Base-by-base conservation (phyloP, 2,329 filamentous ascomycete genomes). In the Colletotrichum spaethianum region DNA sequence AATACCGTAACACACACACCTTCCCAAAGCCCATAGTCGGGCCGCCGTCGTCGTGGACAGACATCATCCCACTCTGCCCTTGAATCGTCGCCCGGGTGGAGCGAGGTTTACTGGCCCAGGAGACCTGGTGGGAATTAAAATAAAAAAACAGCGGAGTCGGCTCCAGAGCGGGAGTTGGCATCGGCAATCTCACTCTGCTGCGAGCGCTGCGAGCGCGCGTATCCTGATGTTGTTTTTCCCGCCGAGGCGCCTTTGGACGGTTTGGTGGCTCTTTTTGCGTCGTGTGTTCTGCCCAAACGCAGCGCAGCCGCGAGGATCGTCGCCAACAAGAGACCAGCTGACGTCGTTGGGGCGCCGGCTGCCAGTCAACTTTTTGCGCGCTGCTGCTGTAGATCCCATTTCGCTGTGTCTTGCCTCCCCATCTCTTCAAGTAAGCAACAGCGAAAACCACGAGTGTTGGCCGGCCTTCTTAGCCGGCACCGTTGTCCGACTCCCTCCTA, bases 101-200 rank as follows among this genome's bases (percentile, higher is more conserved):
- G 48, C 31, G 50, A 46, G 57, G 31, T 14, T 26, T 12, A n/a
- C 52, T 55, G 31, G 44, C 50, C 12, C 31, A 50, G 33, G 33
- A 42, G 50, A 33, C 48, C 65, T 26, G 63, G 40, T 71, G 63
- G 63, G 44, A 69, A 63, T 33, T 1, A 14, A n/a, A 52, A 60
- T 16, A 57, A 59, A 2, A 14, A n/a, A 52, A 60, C 20, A 57
- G 65, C 69, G 65, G 64, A 72, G 69, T 59, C 57, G 12, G n/a
- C 59, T 52, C 33, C 33, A 63, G 63, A 40, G 56, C 69, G 69
- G 69, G 69, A 72, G 69, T 72, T 72, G 64, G 28, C 31, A 31
- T 69, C 65, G 69, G 69, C 69, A 72, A 63, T 72, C 52, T 63
- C 36, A 23, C 11, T 28, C 33, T 20, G 33, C n/a, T 11, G 16